Conservation (phyloP, 768 basidiomycete species). For the Termitomyces sp. region DNA sequence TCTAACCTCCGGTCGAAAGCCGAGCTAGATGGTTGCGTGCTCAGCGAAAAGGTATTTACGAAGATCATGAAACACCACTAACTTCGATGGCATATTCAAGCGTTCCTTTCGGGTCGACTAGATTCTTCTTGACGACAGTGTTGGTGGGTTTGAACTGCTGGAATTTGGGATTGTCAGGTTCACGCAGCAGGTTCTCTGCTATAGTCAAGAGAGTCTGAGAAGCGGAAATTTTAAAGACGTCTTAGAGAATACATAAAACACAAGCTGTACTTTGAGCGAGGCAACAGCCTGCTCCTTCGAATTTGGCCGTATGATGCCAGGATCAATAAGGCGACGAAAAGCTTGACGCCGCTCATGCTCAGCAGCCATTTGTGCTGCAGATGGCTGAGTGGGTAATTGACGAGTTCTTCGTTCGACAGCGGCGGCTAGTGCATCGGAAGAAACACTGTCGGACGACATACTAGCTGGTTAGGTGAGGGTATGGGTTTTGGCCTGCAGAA, state of each 20-base stretch:
- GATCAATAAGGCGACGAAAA: slow-evolving; percentile 77
- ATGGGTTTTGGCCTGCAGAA: not conserved
- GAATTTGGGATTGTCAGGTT: slow-evolving; percentile 73
- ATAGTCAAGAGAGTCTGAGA: slow-evolving; percentile 63
- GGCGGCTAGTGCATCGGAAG: slow-evolving; percentile 38
- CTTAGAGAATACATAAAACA: slow-evolving; percentile 17
- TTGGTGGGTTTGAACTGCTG: slow-evolving; percentile 79
- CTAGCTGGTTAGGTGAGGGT: not conserved
- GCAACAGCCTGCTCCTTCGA: slow-evolving; percentile 55
- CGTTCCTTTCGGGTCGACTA: slow-evolving; percentile 72
- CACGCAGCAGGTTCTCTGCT: slow-evolving; percentile 69
- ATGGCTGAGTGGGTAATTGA: slow-evolving; percentile 30
- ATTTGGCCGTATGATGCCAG: slow-evolving; percentile 75
- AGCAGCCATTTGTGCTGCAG: slow-evolving; percentile 38
- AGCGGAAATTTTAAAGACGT: slow-evolving; percentile 17
- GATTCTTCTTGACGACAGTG: slow-evolving; percentile 55
- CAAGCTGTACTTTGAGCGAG: slow-evolving; percentile 58
- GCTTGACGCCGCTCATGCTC: slow-evolving; percentile 68
- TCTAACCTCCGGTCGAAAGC: slow-evolving; percentile 67
- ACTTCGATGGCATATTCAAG: slow-evolving; percentile 82
- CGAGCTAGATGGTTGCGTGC: slow-evolving; percentile 46
- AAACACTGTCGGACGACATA: slow-evolving; percentile 23
- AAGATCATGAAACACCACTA: slow-evolving; percentile 26
- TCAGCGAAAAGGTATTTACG: slow-evolving; percentile 8
- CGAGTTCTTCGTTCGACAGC: slow-evolving; percentile 45